Percentiles rank a stretch among this genome's conserved stretches.
phyloP scores from a whole-genome alignment of 805 yeast genomes.

The Candida insectalens region DNA sequence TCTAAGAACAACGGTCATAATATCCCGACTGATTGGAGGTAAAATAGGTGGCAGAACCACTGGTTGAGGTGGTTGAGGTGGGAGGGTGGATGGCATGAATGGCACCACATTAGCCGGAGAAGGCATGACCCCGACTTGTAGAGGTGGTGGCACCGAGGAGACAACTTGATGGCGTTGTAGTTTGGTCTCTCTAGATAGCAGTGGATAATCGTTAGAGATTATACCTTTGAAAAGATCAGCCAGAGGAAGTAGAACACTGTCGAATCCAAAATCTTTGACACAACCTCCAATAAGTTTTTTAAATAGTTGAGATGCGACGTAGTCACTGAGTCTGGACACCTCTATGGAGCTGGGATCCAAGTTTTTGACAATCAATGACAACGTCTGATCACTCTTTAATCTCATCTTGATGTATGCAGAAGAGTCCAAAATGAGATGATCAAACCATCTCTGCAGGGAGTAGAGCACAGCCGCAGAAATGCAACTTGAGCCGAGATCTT shows the following conservation, averaged over 20 bases:
- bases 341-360: conserved; percentile 31
- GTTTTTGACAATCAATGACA: conserved; percentile 36
- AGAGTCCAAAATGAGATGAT: conserved; percentile 42
- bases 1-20: conserved; percentile 32
- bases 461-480: conserved; percentile 46
- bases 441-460: conserved; percentile 56
- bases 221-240: conserved; percentile 60
- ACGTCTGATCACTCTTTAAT: conserved; percentile 26
- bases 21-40: background rate
- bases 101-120: background rate
- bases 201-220: conserved; percentile 55
- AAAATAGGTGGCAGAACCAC: background rate
- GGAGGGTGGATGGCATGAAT: background rate
- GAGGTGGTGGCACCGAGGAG: background rate
- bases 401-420: conserved; percentile 36
- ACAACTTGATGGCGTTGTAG: background rate
- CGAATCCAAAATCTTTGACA: conserved; percentile 75
- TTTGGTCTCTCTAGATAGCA: conserved; percentile 31
- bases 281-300: conserved; percentile 59
- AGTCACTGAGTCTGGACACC: conserved; percentile 32
- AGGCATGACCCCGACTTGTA: background rate
- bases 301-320: conserved; percentile 43
- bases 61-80: conserved; percentile 1
- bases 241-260: conserved; percentile 50
- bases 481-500: conserved; percentile 48